phyloP scores from a whole-genome alignment of 768 basidiomycete genomes.

The Boletales sp. region DNA sequence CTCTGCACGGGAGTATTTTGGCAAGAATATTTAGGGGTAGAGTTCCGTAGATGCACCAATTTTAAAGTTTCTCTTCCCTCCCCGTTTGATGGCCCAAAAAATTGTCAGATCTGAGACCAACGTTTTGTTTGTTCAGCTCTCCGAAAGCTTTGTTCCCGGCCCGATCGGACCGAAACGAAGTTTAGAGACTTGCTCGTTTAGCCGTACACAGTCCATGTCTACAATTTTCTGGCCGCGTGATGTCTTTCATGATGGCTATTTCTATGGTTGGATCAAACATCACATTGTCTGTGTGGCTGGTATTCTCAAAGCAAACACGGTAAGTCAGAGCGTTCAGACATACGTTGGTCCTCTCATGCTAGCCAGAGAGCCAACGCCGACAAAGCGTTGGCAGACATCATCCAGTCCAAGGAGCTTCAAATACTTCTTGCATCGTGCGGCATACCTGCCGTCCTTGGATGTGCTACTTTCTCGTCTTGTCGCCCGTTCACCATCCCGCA shows the following conservation, averaged over 20 bases:
- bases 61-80: not conserved
- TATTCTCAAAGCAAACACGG: slow-evolving; percentile 35
- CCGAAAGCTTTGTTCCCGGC: no score
- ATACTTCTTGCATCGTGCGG: slow-evolving; percentile 14
- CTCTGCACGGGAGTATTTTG: slow-evolving; percentile 37
- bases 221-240: slow-evolving; percentile 60
- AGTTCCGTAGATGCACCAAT: not conserved
- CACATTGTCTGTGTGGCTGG: slow-evolving; percentile 49
- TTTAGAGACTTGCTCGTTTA: no score
- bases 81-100: no score
- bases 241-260: slow-evolving; percentile 42
- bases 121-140: no score
- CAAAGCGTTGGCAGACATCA: slow-evolving; percentile 2
- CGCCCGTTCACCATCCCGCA: slow-evolving; percentile 19
- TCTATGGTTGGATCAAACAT: slow-evolving; percentile 57
- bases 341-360: slow-evolving; percentile 1
- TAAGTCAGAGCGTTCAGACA: slow-evolving; percentile 16
- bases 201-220: slow-evolving; percentile 21
- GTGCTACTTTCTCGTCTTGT: slow-evolving; percentile 19
- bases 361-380: slow-evolving; percentile 17
- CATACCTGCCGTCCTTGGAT: slow-evolving; percentile 29
- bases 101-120: no score
- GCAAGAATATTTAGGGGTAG: slow-evolving; percentile 15
- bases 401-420: slow-evolving; percentile 19
- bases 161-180: no score